Evolutionary conservation across 208 protist genomes (phyloP), one percentile per base, ranked within the genome.

Genomic region (Wallacemonas sp.): DNA sequence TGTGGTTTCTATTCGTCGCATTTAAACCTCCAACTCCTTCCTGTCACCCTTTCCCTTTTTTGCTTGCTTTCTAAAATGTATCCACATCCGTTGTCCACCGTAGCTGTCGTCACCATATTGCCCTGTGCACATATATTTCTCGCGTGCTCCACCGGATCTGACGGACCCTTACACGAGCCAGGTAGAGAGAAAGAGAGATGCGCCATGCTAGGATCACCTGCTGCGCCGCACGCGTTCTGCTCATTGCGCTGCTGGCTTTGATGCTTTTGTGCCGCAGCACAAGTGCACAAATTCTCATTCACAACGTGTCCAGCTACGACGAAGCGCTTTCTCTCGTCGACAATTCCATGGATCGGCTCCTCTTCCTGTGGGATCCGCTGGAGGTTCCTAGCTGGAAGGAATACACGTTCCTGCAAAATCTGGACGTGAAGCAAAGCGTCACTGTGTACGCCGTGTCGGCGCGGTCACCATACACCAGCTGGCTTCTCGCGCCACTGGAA

Each of bases 341-440:
- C 29, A 59, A 59, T 23, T 28, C 26, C 7, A 4, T 3, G 20
- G n/a, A 59, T 59, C 52, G 52, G 4, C 25, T 59, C 3, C 52
- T 59, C n/a, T 41, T 59, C n/a, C 14, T 59, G 29, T 59, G 52
- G 52, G 52, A 59, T 29, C 52, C 52, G n/a, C 52, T 59, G 5
- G 52, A 59, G 7, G n/a, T 25, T 4, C 52, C 52, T 5, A 59
- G 52, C 20, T 23, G 25, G 52, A 59, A 25, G 32, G 52, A 59
- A 23, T 59, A 59, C 20, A 22, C 11, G 31, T 59, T 23, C 32
- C 52, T 59, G 18, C 29, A 41, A 8, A 41, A 22, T 16, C 31
- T 59, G 16, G 16, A 59, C 0, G 23, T 41, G 31, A 36, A 39
- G n/a, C 29, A 33, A 18, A 4, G 3, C 18, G 31, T 59, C 8